A percentile compares a stretch with the other conserved stretches of the same genome.
These are phyloP conservation scores for Astragalus glycyphyllos DNA, from an alignment of 306 rosid genomes.

Conservation along the genomic window DNA sequence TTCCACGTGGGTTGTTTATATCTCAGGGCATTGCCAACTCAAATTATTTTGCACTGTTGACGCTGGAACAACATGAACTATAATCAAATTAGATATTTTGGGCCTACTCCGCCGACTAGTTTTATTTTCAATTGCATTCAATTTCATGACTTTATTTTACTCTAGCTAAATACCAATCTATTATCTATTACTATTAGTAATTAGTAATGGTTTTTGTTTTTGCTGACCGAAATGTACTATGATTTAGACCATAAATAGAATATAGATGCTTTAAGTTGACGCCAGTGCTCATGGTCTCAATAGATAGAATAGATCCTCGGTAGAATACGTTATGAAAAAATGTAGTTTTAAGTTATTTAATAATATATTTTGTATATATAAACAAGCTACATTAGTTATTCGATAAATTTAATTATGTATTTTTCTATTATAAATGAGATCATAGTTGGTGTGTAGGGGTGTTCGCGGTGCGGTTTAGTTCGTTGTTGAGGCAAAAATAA, in stretches of 20 bases:
- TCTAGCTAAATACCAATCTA: background rate
- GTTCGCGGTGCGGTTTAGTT: too few species aligned
- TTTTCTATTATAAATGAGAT: too few species aligned
- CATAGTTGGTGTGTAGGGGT: too few species aligned
- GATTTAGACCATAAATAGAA: background rate
- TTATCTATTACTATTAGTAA: background rate
- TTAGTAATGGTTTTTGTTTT: slow-evolving; percentile 42
- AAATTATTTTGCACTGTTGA: background rate
- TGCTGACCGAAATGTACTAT: slow-evolving; percentile 28
- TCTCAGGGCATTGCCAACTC: background rate
- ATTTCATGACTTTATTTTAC: background rate
- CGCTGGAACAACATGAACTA: background rate
- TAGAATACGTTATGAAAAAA: too few species aligned
- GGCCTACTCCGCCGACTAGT: too few species aligned
- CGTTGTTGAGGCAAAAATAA: too few species aligned
- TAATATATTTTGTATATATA: too few species aligned
- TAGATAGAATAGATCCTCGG: too few species aligned
- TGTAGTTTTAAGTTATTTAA: background rate
- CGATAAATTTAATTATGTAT: too few species aligned
- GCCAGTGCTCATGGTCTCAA: slow-evolving; percentile 6
- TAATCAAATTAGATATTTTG: too few species aligned
- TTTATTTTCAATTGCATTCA: too few species aligned
- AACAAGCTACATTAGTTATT: too few species aligned
- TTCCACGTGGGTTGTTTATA: slow-evolving; percentile 65
- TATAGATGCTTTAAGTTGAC: slow-evolving; percentile 6